Evolutionary conservation across 768 basidiomycete species (phyloP), one percentile per base, ranked within the genome.

Genomic region (Pholiota conissans): DNA sequence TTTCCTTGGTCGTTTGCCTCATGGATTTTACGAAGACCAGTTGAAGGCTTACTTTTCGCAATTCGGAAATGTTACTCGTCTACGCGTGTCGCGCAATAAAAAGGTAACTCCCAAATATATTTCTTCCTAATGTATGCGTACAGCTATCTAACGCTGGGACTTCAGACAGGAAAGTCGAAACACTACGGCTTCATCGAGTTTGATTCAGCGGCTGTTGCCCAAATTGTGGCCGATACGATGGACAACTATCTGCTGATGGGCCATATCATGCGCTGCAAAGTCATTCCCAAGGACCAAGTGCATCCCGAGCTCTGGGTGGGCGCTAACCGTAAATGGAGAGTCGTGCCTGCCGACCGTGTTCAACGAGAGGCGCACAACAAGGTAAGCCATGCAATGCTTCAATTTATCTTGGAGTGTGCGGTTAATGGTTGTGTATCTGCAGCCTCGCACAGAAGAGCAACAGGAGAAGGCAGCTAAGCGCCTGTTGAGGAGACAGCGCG

Each of bases 111-210:
- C 30, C 13, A n/a, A n/a, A n/a, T n/a, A n/a, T 26, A 26, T 28
- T 10, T 46, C 47, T 27, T 11, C 45, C 40, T 40, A 13, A 32
- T 32, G 32, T 53, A 45, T 39, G 55, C 16, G 13, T 22, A 10
- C 24, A 22, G 13, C 24, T 55, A 3, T 16, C 46, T 51, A 27
- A 42, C 34, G 55, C 62, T 20, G 13, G 1, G 16, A 11, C 24
- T 32, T 1, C 62, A 98, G 95, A 96, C 94, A 13, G 97, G 97
- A 53, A 83, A 83, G 61, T 96, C 96, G 46, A 99, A 98, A 74
- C 96, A 98, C 72, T 98, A 96, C 73, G 96, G 86, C 2, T 98
- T 96, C 78, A 79, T 99, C 66, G 96, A 98, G 73, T 97, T 99
- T 71, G 85, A 87, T 54, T 95, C 93, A 40, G 82, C 85, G 18